Evolutionary conservation across 116 monocot species (phyloP), one percentile per base, ranked within the genome.

Genomic region (Trichopus zeylanicus): DNA sequence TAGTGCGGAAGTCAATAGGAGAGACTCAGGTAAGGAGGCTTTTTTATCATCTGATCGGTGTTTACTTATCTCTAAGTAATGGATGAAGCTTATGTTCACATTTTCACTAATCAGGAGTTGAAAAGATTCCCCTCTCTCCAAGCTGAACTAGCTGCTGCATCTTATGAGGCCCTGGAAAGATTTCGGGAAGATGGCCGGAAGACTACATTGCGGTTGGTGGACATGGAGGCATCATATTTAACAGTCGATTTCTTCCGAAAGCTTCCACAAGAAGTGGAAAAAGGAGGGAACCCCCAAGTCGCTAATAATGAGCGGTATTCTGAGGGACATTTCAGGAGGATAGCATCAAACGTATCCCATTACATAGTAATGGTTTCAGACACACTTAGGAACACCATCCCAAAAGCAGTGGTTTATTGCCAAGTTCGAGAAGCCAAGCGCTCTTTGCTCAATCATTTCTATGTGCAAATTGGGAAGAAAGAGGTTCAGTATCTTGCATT

Each of bases 241-340:
- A 95, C 94, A 13, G 94, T 89, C 51, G 90, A 95, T 3, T 89
- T 95, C 76, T 94, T 94, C 69, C 71, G 94, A 54, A 89, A 70
- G 64, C 94, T 94, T 55, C 89, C 94, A 9, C 89, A 89, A 47
- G 94, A 94, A 48, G 46, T 78, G 75, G 93, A n/a, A n/a, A n/a
- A n/a, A n/a, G n/a, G 78, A 22, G 67, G 81, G 11, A 81, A 79
- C 75, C 68, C 73, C 18, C 64, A 76, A 33, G 71, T 73, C 29
- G 48, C 74, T 16, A 62, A 64, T n/a, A 31, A 81, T 23, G 92
- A 87, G 30, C 75, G 88, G 7, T 93, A 84, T 23, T 64, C 74
- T 16, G 88, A 93, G 22, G 81, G 68, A 0, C 76, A 93, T 59
- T 76, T 47, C 69, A 79, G 79, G 38, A 84, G 71, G 46, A 84